These are phyloP conservation scores for Colletotrichum tofieldiae DNA, from an alignment of 2,329 filamentous ascomycete species.

Conservation along the genomic window DNA sequence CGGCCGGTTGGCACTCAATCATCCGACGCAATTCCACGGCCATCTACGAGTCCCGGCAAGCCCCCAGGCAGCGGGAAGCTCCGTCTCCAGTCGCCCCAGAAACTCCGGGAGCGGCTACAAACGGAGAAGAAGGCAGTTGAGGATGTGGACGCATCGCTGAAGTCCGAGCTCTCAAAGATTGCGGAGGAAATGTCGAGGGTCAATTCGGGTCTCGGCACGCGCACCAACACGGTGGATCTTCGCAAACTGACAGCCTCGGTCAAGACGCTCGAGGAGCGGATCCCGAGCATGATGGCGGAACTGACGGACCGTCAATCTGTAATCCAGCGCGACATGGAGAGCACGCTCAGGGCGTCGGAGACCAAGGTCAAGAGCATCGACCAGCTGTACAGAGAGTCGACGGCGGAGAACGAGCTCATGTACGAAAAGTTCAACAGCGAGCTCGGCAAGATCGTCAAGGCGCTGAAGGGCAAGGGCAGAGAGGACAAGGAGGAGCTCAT, in stretches of 20 bases:
- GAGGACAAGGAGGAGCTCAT: slow-evolving; percentile 87
- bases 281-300: slow-evolving; percentile 73
- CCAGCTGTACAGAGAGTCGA: slow-evolving; percentile 89
- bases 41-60: slow-evolving; percentile 57
- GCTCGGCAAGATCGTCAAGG: slow-evolving; percentile 85
- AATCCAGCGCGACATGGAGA: slow-evolving; percentile 81
- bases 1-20: slow-evolving; percentile 50
- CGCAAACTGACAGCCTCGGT: slow-evolving; percentile 71
- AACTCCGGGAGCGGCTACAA: slow-evolving; percentile 87
- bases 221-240: slow-evolving; percentile 59
- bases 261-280: slow-evolving; percentile 75
- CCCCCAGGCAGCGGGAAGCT: slow-evolving; percentile 66
- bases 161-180: slow-evolving; percentile 85
- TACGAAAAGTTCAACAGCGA: slow-evolving; percentile 96
- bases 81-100: slow-evolving; percentile 80
- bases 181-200: slow-evolving; percentile 82
- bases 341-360: slow-evolving; percentile 81
- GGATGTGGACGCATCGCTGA: slow-evolving; percentile 78
- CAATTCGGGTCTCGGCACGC: slow-evolving; percentile 57
- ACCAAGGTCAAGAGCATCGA: slow-evolving; percentile 86
- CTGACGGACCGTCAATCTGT: slow-evolving; percentile 73
- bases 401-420: slow-evolving; percentile 91
- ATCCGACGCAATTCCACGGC: slow-evolving; percentile 44
- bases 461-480: slow-evolving; percentile 79
- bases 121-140: slow-evolving; percentile 83